phyloP scores from a whole-genome alignment of 768 basidiomycete species.

The Amanita brunnescens region DNA sequence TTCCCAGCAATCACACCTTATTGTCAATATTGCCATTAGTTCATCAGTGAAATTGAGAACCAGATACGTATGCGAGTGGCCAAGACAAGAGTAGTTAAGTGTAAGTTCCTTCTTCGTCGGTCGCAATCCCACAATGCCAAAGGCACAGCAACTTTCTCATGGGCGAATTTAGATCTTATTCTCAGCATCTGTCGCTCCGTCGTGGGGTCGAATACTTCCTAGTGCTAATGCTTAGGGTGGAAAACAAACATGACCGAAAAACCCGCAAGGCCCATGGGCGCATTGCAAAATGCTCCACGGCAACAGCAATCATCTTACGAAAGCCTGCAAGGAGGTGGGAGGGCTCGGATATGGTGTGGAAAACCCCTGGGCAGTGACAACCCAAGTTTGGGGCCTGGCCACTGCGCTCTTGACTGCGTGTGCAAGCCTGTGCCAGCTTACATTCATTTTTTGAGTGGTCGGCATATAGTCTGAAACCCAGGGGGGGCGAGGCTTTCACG shows the following conservation, averaged over 20 bases:
- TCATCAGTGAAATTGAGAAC: not conserved
- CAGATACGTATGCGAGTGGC: no score
- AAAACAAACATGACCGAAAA: not conserved
- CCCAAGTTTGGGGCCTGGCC: not conserved
- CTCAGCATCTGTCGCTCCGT: not conserved
- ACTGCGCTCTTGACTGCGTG: not conserved
- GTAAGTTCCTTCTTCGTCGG: not conserved
- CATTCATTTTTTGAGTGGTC: not conserved
- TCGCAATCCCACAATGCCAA: not conserved
- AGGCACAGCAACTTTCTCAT: not conserved
- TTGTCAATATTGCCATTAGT: not conserved
- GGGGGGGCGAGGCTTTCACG: not conserved
- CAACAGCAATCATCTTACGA: not conserved
- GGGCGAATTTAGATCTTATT: not conserved
- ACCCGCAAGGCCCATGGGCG: not conserved
- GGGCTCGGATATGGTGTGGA: not conserved
- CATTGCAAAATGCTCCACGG: not conserved
- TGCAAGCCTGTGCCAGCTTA: not conserved
- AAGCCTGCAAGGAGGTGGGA: not conserved
- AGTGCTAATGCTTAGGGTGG: not conserved
- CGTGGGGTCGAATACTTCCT: not conserved
- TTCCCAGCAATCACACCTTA: not conserved
- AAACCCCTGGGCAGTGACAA: not conserved
- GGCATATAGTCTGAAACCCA: not conserved
- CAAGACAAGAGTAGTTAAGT: no score